These are phyloP conservation scores for Nannizziopsis arthrosporioides DNA, from an alignment of 2,329 filamentous ascomycete species.

Conservation along the genomic window DNA sequence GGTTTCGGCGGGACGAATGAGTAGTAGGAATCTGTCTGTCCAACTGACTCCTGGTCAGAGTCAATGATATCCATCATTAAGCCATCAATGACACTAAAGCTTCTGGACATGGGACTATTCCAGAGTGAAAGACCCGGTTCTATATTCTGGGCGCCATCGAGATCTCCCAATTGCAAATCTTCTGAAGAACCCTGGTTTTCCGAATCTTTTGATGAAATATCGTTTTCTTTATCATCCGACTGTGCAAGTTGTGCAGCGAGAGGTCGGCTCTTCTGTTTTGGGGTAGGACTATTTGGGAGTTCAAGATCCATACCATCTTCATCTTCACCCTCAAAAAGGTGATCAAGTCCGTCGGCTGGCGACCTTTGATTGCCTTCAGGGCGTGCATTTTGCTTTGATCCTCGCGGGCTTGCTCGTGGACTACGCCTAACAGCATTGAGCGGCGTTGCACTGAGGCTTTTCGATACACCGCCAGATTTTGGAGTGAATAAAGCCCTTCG, in stretches of 20 bases:
- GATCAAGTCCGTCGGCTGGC: slow-evolving; percentile 44
- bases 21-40: slow-evolving; percentile 22
- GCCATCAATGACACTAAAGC: slow-evolving; percentile 25
- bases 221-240: slow-evolving; percentile 5
- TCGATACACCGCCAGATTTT: slow-evolving; percentile 27
- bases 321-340: slow-evolving; percentile 54
- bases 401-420: slow-evolving; percentile 27
- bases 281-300: slow-evolving; percentile 43
- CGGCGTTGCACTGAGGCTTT: slow-evolving; percentile 26
- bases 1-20: slow-evolving; percentile 21
- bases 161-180: background rate
- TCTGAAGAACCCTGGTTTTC: background rate
- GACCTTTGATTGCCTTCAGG: slow-evolving; percentile 47
- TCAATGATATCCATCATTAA: slow-evolving; percentile 31
- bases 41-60: slow-evolving; percentile 20
- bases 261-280: slow-evolving; percentile 33
- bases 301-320: slow-evolving; percentile 38
- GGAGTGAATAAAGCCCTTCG: slow-evolving; percentile 35
- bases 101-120: slow-evolving; percentile 19
- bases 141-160: slow-evolving; percentile 9
- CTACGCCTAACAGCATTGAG: slow-evolving; percentile 41
- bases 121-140: slow-evolving; percentile 18
- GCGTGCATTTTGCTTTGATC: slow-evolving; percentile 36
- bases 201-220: background rate
- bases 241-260: background rate